Evolutionary conservation across 257 asterid genomes (phyloP), one percentile per base, ranked within the genome.

Genomic region (Solanum rostratum): DNA sequence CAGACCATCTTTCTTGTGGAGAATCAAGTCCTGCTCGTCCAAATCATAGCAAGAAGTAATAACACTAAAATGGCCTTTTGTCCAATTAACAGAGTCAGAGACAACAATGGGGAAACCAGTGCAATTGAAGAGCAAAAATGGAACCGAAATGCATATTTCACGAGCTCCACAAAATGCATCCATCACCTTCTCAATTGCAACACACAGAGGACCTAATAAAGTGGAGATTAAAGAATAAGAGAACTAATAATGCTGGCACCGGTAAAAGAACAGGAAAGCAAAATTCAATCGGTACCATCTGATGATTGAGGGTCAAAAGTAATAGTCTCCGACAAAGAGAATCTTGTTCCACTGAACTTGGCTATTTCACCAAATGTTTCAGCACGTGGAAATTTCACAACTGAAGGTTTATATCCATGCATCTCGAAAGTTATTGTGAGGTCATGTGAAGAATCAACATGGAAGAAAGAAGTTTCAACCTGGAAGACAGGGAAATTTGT

Each of bases 101-200:
- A 96, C 91, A 83, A 91, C 88, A 27, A 96, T 93, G 84, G 99
- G 91, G 84, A 93, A 92, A 85, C 99, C 98, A 87, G 97, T 91
- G 89, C 98, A 93, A 86, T 94, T 96, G 86, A 92, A 96, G 91
- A 96, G 88, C 90, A 96, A 90, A 87, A 92, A 93, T 11, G 99
- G 97, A 85, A 93, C 95, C 83, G 92, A 95, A 84, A 96, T 84
- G 84, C 91, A 87, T 85, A 96, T 86, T 92, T 93, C 99, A 89
- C 99, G 98, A 84, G 97, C 95, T 87, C 99, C 99, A 83, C 98
- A 93, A 86, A 93, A 92, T 16, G 97, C 96, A 90, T 95, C 97
- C 98, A 96, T 93, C 83, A 91, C 93, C 87, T 95, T 96, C 90
- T 96, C 99, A 91, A 93, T 84, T 49, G 93, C 92, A 87, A 95